Percentiles rank a stretch among this genome's conserved stretches.
Evolutionary conservation across 805 yeast species (phyloP).

Genomic region (Vanderwaltozyma yarrowii): DNA sequence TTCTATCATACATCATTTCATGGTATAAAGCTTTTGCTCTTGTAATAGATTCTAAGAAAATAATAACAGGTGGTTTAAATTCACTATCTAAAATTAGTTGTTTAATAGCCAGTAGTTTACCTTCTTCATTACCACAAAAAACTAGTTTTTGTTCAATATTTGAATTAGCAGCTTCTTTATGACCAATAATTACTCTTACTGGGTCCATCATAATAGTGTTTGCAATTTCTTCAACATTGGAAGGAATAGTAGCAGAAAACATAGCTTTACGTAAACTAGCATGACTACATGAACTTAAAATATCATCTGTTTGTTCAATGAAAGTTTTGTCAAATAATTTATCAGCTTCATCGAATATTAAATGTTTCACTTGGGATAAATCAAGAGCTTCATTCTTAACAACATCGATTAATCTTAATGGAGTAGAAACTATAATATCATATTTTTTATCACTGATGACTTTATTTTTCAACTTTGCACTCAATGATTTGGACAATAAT

Average conservation of each 20-base stretch:
- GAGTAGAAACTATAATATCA: slow-evolving; percentile 81
- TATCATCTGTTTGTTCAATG: slow-evolving; percentile 82
- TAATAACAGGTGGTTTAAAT: slow-evolving; percentile 84
- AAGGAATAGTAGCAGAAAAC: slow-evolving; percentile 93
- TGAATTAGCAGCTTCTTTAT: slow-evolving; percentile 83
- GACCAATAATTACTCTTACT: slow-evolving; percentile 80
- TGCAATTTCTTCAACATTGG: slow-evolving; percentile 85
- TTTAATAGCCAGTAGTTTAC: slow-evolving; percentile 85
- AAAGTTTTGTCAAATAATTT: slow-evolving; percentile 80
- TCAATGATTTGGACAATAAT: slow-evolving; percentile 59
- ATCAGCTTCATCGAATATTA: slow-evolving; percentile 94
- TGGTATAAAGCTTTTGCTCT: slow-evolving; percentile 94
- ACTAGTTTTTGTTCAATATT: slow-evolving; percentile 74
- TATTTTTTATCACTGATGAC: slow-evolving; percentile 50
- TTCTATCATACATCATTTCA: slow-evolving; percentile 80
- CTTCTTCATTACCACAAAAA: slow-evolving; percentile 89
- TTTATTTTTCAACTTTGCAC: slow-evolving; percentile 55
- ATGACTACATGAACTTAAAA: slow-evolving; percentile 38
- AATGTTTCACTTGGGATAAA: slow-evolving; percentile 54
- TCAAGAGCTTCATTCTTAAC: slow-evolving; percentile 52
- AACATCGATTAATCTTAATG: slow-evolving; percentile 75
- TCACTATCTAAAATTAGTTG: slow-evolving; percentile 79
- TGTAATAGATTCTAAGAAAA: slow-evolving; percentile 81
- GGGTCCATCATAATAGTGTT: slow-evolving; percentile 75
- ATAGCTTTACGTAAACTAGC: slow-evolving; percentile 56